Conservation (phyloP, 2,329 filamentous ascomycete genomes). For the Botryotinia convoluta region DNA sequence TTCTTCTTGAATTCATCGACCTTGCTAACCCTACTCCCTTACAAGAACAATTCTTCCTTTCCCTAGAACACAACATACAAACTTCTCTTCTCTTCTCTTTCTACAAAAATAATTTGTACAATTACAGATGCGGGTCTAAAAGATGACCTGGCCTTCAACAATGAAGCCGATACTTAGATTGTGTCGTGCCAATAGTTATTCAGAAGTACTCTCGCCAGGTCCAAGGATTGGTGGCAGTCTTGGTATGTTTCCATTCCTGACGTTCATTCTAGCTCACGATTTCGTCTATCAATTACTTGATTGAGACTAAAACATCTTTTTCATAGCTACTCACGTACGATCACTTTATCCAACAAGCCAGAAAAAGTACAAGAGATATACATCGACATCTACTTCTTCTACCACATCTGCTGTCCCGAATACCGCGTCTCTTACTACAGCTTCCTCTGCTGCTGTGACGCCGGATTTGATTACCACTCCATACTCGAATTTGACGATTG, state of each 20-base stretch:
- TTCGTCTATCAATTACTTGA: neutral
- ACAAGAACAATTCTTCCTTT: neutral
- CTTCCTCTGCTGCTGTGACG: constrained; percentile 6
- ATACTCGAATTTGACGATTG: constrained; percentile 71
- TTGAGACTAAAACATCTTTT: constrained; percentile 4
- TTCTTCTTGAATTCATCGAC: neutral
- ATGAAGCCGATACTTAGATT: constrained; percentile 21
- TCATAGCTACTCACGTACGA: constrained; percentile 7
- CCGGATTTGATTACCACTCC: constrained; percentile 43
- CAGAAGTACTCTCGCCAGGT: constrained; percentile 8
- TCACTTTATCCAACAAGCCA: constrained; percentile 1
- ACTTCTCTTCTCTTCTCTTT: neutral
- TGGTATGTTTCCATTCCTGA: constrained; percentile 12
- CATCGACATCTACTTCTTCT: neutral
- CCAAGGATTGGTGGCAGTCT: neutral
- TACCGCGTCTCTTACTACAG: constrained; percentile 11
- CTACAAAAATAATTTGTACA: neutral
- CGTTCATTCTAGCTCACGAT: neutral
- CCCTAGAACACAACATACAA: neutral
- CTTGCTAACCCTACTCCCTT: neutral
- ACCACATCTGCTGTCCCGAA: neutral
- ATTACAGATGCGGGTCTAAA: constrained; percentile 20
- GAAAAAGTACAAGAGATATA: constrained; percentile 10
- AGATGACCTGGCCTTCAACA: constrained; percentile 17
- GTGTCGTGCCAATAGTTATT: constrained; percentile 13